Evolutionary conservation across 208 protist species (phyloP), one percentile per base, ranked within the genome.

Genomic region (Leptomonas seymouri): DNA sequence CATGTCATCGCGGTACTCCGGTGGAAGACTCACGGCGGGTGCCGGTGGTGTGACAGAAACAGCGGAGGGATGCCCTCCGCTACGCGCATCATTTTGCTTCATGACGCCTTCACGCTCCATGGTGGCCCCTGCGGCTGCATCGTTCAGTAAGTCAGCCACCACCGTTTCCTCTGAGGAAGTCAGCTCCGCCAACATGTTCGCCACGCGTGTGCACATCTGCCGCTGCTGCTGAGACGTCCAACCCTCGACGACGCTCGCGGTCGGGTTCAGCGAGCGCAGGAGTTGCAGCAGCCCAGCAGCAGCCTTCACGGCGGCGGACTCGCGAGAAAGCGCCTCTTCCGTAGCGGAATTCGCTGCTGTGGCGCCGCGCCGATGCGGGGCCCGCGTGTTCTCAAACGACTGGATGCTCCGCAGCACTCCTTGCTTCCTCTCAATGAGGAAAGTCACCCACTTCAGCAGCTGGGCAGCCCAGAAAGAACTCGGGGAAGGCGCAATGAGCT

Each of bases 161-260:
- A 71, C 56, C 18, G 0, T 44, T 27, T 68, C 65, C 50, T 82
- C 76, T 1, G 62, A 25, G 5, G 34, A 11, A 18, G 67, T 55
- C 71, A 78, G 20, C 62, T 65, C 64, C 48, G 76, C 70, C 31
- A 81, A 30, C 5, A 58, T 25, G 34, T 81, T 81, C 7, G 71
- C 41, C 0, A 65, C 45, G 27, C 49, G 55, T 6, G 71, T 70
- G 49, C 70, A 73, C 44, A 70, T 18, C 12, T 72, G 63, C 5
- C 76, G 53, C 58, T 67, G 63, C 49, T 81, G 49, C 20, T 21
- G 6, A n/a, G 51, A 15, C 11, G 63, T 49, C 54, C 54, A 53
- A 28, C 18, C 34, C 18, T 65, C 39, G 0, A 54, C 74, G 31
- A 62, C 68, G 18, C 66, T 53, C 28, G 48, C 28, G 14, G 44